Evolutionary conservation across 768 basidiomycete species (phyloP).

Genomic region (Pseudohyphozyma bogoriensis): DNA sequence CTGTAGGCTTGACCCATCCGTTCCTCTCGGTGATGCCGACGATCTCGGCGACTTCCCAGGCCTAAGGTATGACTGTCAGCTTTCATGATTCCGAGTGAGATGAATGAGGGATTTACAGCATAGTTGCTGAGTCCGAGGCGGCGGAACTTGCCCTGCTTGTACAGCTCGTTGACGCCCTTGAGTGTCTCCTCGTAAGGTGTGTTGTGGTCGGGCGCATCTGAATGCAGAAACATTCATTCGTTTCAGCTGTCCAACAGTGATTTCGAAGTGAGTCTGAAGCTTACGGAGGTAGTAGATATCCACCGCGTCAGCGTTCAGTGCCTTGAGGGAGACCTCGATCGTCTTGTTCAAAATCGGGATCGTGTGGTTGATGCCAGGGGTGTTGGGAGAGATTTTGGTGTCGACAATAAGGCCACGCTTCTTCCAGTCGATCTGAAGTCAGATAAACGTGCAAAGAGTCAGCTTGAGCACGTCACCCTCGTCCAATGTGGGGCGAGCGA

Average conservation of each 20-base stretch:
- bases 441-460: too few species aligned
- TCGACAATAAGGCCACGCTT: constrained; percentile 49
- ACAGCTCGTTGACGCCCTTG: constrained; percentile 44
- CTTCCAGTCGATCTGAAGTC: constrained; percentile 41
- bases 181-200: constrained; percentile 46
- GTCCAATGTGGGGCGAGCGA: too few species aligned
- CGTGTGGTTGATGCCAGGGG: too few species aligned
- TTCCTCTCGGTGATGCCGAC: constrained; percentile 42
- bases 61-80: not conserved
- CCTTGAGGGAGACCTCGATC: constrained; percentile 40
- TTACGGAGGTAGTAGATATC: constrained; percentile 49
- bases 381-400: constrained; percentile 51
- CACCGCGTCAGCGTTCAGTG: constrained; percentile 44
- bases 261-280: too few species aligned
- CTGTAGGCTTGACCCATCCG: constrained; percentile 46
- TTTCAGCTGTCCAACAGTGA: too few species aligned
- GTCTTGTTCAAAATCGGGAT: constrained; percentile 1
- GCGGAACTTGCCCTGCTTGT: constrained; percentile 49
- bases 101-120: constrained; percentile 21
- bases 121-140: constrained; percentile 28
- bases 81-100: too few species aligned
- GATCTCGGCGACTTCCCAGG: constrained; percentile 47
- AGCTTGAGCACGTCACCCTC: too few species aligned
- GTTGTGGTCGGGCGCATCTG: constrained; percentile 37
- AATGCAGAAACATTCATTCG: too few species aligned